A percentile compares a stretch with the other conserved stretches of the same genome.
phyloP scores from a whole-genome alignment of 768 basidiomycete genomes.

The Sarcodon sp. region DNA sequence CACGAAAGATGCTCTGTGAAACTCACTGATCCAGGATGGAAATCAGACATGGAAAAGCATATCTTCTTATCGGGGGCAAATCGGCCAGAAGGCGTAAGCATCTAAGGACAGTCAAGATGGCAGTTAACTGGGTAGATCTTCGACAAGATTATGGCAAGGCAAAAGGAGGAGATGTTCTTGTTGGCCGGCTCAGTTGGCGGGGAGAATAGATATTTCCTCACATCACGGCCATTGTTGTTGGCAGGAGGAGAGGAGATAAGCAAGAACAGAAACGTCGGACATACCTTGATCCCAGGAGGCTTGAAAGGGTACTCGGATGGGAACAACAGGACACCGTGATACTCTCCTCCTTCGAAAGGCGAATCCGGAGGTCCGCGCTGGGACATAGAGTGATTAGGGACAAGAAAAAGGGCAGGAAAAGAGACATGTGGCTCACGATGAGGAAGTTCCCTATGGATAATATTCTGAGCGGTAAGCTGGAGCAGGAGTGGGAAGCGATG shows the following conservation, averaged over 20 bases:
- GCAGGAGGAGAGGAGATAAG: background rate
- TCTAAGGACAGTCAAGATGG: slow-evolving; percentile 29
- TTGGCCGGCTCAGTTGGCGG: background rate
- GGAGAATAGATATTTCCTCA: background rate
- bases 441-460: slow-evolving; percentile 75
- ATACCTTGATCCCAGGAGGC: slow-evolving; percentile 90
- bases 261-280: slow-evolving; percentile 5
- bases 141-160: no score
- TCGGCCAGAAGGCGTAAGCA: slow-evolving; percentile 84
- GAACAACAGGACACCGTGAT: slow-evolving; percentile 85
- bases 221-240: no score
- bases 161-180: background rate
- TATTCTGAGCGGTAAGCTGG: background rate
- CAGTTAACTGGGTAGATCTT: slow-evolving; percentile 2
- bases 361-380: slow-evolving; percentile 93
- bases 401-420: background rate
- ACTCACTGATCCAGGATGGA: slow-evolving; percentile 79
- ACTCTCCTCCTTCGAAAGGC: slow-evolving; percentile 86
- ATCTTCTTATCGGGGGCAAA: slow-evolving; percentile 92
- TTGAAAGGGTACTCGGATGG: slow-evolving; percentile 95
- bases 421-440: slow-evolving; percentile 41
- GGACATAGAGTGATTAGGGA: slow-evolving; percentile 6
- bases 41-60: slow-evolving; percentile 97
- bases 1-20: background rate
- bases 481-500: slow-evolving; percentile 6